Evolutionary conservation across 148 eudicot species (phyloP), one percentile per base, ranked within the genome.

Genomic region (Oxyria digyna): DNA sequence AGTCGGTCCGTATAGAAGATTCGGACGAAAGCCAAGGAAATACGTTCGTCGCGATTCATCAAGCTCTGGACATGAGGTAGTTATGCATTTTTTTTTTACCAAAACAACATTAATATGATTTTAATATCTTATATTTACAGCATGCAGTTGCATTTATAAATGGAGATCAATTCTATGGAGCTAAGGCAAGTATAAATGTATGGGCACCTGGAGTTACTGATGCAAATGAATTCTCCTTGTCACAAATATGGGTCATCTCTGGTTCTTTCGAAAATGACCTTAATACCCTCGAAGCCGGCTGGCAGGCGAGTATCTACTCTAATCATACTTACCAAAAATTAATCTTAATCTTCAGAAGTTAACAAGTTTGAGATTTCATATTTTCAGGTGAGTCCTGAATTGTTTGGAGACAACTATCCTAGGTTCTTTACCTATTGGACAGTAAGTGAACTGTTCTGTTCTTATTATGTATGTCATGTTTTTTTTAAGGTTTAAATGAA

Each of bases 361-460:
- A 29, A 31, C 65, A 59, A 59, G 65, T 29, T 59, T 59, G 9
- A 14, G 4, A 1, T 14, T 15, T 27, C 65, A 59, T 59, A 15
- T 37, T 62, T 74, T 69, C 91, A 94, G 98, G 89, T 87, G 9
- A 95, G 96, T 76, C 99, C 99, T 62, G 91, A 80, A 59, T 70
- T 95, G 68, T 95, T 88, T 49, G 99, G 99, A 49, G 99, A 95
- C 73, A 72, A 77, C 67, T 77, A 84, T 70, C 99, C 99, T 8
- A 84, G 99, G 72, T 95, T 95, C 78, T 95, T 95, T 82, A 88
- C 96, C 18, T 95, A 95, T 67, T 95, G 99, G 99, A 95, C 99
- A 21, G 99, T 95, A 72, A 75, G 91, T 78, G 6, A 35, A 35
- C 38, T 62, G 31, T 69, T 11, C 43, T 42, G 15, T 35, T 46